Evolutionary conservation across 441 rosid species (phyloP).

Genomic region (Gossypium davidsonii): DNA sequence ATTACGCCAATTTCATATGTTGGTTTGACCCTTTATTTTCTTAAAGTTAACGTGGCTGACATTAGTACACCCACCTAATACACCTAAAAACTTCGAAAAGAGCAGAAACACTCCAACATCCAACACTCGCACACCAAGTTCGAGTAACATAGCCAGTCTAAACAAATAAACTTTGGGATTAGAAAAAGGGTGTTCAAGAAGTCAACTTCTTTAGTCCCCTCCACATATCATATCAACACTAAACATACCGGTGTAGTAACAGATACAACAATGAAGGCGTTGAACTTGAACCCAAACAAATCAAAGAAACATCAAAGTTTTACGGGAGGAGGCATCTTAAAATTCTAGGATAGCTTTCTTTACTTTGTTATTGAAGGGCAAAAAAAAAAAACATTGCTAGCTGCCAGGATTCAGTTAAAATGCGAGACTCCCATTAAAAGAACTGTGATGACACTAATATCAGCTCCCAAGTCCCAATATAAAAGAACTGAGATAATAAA

Average conservation of each 20-base stretch:
- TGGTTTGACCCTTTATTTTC: background rate
- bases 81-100: background rate
- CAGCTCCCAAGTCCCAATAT: background rate
- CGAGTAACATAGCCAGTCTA: background rate
- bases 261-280: background rate
- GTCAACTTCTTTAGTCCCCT: background rate
- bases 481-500: background rate
- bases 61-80: background rate
- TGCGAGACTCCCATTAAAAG: background rate
- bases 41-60: background rate
- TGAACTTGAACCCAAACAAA: background rate
- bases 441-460: background rate
- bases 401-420: background rate
- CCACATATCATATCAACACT: background rate
- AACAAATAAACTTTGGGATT: background rate
- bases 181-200: background rate
- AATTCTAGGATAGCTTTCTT: background rate
- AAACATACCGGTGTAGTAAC: background rate
- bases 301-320: background rate
- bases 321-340: background rate
- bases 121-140: background rate
- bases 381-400: background rate
- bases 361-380: background rate
- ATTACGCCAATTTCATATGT: background rate
- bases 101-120: background rate